phyloP scores from a whole-genome alignment of 352 stramenopile genomes.

The Globisporangium spinosum region DNA sequence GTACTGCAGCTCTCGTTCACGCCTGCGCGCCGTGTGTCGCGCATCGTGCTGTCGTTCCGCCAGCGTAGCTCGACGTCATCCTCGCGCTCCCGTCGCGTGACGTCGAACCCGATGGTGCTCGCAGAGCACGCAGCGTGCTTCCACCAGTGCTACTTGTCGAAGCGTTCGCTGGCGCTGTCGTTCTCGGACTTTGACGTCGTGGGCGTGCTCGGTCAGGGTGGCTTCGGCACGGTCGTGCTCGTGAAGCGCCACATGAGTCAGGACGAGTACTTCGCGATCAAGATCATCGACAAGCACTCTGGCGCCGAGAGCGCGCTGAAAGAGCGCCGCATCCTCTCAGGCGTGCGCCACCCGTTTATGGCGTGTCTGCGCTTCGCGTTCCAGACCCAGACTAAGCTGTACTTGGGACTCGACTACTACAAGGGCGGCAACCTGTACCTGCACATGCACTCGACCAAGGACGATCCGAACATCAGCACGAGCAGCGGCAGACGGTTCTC shows the following conservation, averaged over 20 bases:
- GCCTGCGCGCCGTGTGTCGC: slow-evolving; percentile 74
- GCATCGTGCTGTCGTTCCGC: slow-evolving; percentile 81
- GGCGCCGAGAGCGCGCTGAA: slow-evolving; percentile 71
- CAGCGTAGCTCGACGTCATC: slow-evolving; percentile 43
- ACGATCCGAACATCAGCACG: slow-evolving; percentile 72
- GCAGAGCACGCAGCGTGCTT: slow-evolving; percentile 76
- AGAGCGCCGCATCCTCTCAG: slow-evolving; percentile 71
- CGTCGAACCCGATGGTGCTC: slow-evolving; percentile 71
- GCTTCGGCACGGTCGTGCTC: slow-evolving; percentile 78
- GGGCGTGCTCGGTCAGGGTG: slow-evolving; percentile 73
- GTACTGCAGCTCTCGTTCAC: slow-evolving; percentile 81
- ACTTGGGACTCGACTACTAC: slow-evolving; percentile 83
- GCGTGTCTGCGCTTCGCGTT: slow-evolving; percentile 83
- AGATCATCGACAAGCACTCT: slow-evolving; percentile 86
- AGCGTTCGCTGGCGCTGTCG: slow-evolving; percentile 76
- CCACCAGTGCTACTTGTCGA: slow-evolving; percentile 79
- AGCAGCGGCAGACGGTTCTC: slow-evolving; percentile 67
- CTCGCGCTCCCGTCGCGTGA: slow-evolving; percentile 44
- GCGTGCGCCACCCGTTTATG: slow-evolving; percentile 76
- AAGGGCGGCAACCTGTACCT: slow-evolving; percentile 83
- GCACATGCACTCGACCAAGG: slow-evolving; percentile 87
- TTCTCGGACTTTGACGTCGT: slow-evolving; percentile 87
- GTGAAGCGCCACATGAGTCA: slow-evolving; percentile 72
- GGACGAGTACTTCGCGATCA: slow-evolving; percentile 85
- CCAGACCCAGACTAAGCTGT: slow-evolving; percentile 81